Evolutionary conservation across 345 rosid genomes (phyloP), one percentile per base, ranked within the genome.

Genomic region (Citrus trifoliata): DNA sequence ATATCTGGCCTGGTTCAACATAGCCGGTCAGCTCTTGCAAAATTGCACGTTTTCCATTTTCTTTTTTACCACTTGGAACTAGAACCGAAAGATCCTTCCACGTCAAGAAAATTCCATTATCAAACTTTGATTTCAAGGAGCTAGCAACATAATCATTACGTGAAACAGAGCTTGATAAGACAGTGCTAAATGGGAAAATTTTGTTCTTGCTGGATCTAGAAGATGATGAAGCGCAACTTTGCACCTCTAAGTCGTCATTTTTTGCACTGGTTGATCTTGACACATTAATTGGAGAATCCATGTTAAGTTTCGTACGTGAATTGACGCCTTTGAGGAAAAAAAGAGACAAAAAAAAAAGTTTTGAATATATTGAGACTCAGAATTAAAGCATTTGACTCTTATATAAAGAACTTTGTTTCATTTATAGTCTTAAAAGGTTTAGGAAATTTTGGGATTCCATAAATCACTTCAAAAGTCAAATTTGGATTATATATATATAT

Each of bases 21-120:
- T 70, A 89, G 0, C 91, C 93, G 0, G 83, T 87, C 0, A 84
- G 32, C 65, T 81, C 85, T 77, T 80, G 78, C n/a, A 89, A 59
- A 42, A 86, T 85, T 0, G 83, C 61, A 19, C 65, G 70, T 68
- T 46, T 33, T 18, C 86, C 79, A n/a, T 74, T 71, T 40, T 73
- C 58, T 1, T 53, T 53, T 53, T 19, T 82, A 24, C 77, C 46
- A 25, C 75, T 79, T 0, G 78, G 61, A 28, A 74, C 85, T 2
- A 85, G 76, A 37, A 89, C 89, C 76, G 74, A 79, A 37, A 89
- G 56, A 51, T 84, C 90, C 35, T 70, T 78, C 92, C 92, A 87
- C 6, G 90, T 87, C 79, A 87, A 25, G 76, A 59, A 78, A 72
- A 88, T 19, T 0, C 78, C 85, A 30, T 27, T 28, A 13, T 65